Conservation (phyloP, 306 rosid genomes). For the Trifolium subterraneum region DNA sequence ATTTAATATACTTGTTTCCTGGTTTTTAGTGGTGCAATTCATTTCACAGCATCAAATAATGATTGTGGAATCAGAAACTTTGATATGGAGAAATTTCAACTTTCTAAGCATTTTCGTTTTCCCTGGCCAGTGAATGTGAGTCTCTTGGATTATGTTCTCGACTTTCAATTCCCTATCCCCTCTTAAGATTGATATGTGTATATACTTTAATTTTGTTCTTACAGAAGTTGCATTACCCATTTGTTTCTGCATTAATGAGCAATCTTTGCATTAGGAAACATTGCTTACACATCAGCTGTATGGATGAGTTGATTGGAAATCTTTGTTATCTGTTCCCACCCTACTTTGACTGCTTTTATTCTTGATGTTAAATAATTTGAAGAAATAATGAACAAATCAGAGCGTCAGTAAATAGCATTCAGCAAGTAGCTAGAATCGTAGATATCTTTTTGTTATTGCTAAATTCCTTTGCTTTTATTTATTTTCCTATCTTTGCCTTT, state of each 20-base stretch:
- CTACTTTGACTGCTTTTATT: slow-evolving; percentile 1
- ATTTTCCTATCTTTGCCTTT: neutral
- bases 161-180: neutral
- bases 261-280: slow-evolving; percentile 19
- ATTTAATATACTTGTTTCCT: slow-evolving; percentile 21
- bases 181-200: slow-evolving; percentile 16
- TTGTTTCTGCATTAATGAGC: neutral
- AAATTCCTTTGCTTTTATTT: slow-evolving; percentile 13
- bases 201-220: neutral
- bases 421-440: neutral
- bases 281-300: neutral
- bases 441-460: slow-evolving; percentile 4
- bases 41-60: slow-evolving; percentile 81
- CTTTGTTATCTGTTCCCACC: slow-evolving; percentile 5
- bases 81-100: slow-evolving; percentile 88
- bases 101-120: slow-evolving; percentile 66
- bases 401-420: neutral
- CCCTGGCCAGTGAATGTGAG: slow-evolving; percentile 93
- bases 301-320: slow-evolving; percentile 17
- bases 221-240: no score
- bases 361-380: neutral
- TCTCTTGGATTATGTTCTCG: neutral
- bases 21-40: slow-evolving; percentile 72
- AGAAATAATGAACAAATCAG: neutral
- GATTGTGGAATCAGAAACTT: slow-evolving; percentile 78